Conservation (phyloP, 805 yeast genomes). For the Saturnispora zaruensis region DNA sequence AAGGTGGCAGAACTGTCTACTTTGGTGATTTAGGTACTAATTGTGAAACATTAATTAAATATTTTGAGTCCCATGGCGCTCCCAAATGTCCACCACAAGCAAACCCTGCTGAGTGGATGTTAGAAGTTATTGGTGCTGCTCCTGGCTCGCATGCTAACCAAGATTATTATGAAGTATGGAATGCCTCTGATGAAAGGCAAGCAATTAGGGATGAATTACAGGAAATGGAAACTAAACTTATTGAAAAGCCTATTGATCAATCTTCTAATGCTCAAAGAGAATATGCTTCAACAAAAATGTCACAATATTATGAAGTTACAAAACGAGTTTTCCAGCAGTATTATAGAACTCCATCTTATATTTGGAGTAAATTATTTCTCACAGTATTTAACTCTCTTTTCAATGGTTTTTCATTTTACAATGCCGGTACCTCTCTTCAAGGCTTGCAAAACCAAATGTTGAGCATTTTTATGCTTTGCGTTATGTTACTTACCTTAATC, state of each 20-base stretch:
- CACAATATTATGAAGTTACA: conserved; percentile 39
- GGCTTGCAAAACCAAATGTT: conserved; percentile 80
- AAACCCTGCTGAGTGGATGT: conserved; percentile 90
- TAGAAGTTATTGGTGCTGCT: conserved; percentile 76
- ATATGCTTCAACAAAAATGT: conserved; percentile 38
- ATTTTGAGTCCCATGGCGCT: conserved; percentile 61
- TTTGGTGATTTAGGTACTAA: conserved; percentile 65
- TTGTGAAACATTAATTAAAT: conserved; percentile 45
- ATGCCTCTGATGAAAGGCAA: conserved; percentile 51
- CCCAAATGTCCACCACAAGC: conserved; percentile 58
- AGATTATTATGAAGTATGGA: conserved; percentile 74
- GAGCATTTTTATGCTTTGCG: conserved; percentile 59
- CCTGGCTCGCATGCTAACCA: conserved; percentile 69
- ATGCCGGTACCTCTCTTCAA: conserved; percentile 52
- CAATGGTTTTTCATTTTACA: conserved; percentile 64
- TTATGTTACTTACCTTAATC: conserved; percentile 46
- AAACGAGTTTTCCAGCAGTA: conserved; percentile 49
- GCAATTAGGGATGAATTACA: conserved; percentile 54
- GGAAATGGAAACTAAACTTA: conserved; percentile 52
- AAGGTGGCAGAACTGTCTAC: conserved; percentile 68
- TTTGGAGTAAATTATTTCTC: conserved; percentile 49
- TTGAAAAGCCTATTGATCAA: conserved; percentile 28
- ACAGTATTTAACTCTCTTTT: conserved; percentile 46
- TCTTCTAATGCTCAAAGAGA: conserved; percentile 29
- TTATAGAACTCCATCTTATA: conserved; percentile 56